These are phyloP conservation scores for Cladosporium cucumerinum DNA, from an alignment of 2,329 filamentous ascomycete genomes.

Conservation along the genomic window DNA sequence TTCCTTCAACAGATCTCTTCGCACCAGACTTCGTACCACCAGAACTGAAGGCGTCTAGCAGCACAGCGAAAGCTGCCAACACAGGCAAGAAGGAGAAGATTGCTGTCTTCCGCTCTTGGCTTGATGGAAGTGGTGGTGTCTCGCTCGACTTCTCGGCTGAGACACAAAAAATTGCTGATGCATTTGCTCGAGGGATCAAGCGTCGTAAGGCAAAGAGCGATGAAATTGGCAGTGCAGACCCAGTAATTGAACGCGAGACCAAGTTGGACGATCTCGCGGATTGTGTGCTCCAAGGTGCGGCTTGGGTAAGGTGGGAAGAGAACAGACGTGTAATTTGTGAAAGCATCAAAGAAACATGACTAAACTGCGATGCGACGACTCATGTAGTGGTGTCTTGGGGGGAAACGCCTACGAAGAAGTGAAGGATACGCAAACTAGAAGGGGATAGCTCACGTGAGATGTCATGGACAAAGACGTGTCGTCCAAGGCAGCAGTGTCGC, in stretches of 20 bases:
- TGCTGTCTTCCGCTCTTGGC: conserved; percentile 56
- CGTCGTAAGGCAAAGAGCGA: conserved; percentile 19
- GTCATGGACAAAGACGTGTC: neutral
- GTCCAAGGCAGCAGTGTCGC: conserved; percentile 2
- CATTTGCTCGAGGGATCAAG: conserved; percentile 33
- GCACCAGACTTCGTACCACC: neutral
- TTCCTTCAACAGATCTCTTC: conserved; percentile 18
- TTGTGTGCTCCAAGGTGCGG: conserved; percentile 71
- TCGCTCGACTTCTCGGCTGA: conserved; percentile 33
- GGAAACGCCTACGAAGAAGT: neutral
- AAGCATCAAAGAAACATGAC: conserved; percentile 11
- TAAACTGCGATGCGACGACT: neutral
- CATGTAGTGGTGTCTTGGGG: too few species aligned
- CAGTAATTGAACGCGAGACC: conserved; percentile 27
- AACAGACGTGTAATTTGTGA: conserved; percentile 39
- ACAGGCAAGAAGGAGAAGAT: conserved; percentile 59
- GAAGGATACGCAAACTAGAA: neutral
- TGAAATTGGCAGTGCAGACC: conserved; percentile 19
- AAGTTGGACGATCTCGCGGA: conserved; percentile 83
- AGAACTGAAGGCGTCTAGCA: neutral
- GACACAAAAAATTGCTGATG: conserved; percentile 36
- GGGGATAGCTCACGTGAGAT: neutral
- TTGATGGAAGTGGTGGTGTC: conserved; percentile 34
- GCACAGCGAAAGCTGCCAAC: neutral
- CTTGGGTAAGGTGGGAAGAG: conserved; percentile 72